A percentile compares a stretch with the other conserved stretches of the same genome.
These are phyloP conservation scores for Staphylotrichum longicolle DNA, from an alignment of 495 filamentous ascomycete species.

Conservation along the genomic window DNA sequence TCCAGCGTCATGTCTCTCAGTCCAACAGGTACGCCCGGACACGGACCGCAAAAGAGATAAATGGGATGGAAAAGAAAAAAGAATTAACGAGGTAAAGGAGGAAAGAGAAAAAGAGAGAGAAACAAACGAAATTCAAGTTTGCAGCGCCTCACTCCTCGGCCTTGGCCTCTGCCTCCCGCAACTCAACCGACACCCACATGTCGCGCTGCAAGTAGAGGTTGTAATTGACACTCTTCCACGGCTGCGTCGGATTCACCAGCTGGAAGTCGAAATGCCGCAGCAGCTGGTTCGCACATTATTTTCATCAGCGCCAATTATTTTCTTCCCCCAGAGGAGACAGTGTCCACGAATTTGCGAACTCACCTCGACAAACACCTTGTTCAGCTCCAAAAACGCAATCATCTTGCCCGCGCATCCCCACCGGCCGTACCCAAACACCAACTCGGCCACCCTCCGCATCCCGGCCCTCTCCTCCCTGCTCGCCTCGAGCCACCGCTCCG, in stretches of 20 bases:
- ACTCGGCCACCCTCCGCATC: conserved; percentile 36
- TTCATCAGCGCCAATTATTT: conserved; percentile 11
- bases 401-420: conserved; percentile 47
- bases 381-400: conserved; percentile 49
- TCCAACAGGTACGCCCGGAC: too few relatives aligned
- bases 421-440: conserved; percentile 44
- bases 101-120: too few relatives aligned
- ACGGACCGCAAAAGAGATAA: too few relatives aligned
- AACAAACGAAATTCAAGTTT: too few relatives aligned
- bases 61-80: too few relatives aligned
- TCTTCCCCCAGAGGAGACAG: conserved; percentile 40
- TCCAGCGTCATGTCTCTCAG: too few relatives aligned
- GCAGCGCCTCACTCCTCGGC: too few relatives aligned
- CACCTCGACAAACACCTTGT: conserved; percentile 58
- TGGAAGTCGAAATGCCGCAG: conserved; percentile 46
- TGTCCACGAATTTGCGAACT: background rate
- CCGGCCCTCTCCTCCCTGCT: conserved; percentile 27
- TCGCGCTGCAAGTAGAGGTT: conserved; percentile 8
- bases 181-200: conserved; percentile 12
- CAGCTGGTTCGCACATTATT: background rate
- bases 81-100: too few relatives aligned
- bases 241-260: conserved; percentile 43
- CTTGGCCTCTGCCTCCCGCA: background rate
- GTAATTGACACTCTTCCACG: conserved; percentile 29
- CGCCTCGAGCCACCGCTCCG: conserved; percentile 52